phyloP scores from a whole-genome alignment of 1,139 yeast genomes.

The Pichia sp. region DNA sequence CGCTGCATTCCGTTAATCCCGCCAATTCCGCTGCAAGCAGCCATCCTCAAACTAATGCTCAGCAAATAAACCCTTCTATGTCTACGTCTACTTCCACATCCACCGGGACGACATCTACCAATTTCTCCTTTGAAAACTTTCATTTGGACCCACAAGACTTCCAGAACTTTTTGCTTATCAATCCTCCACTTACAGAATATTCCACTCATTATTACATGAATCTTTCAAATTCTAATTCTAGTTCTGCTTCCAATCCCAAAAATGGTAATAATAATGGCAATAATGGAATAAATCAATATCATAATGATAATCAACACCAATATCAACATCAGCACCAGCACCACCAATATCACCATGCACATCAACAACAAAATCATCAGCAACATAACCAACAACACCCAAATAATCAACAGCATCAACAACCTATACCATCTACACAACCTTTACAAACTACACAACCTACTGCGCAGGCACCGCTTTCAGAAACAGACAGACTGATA shows the following conservation, averaged over 20 bases:
- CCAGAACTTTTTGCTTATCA: constrained; percentile 30
- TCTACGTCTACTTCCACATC: too few species aligned
- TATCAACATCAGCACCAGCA: background rate
- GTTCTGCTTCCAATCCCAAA: too few species aligned
- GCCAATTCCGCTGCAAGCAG: too few species aligned
- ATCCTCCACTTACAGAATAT: constrained; percentile 31
- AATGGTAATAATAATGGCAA: too few species aligned
- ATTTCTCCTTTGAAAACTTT: constrained; percentile 21
- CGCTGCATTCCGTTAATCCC: too few species aligned
- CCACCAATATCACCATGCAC: background rate
- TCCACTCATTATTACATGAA: constrained; percentile 19
- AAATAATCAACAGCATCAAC: background rate
- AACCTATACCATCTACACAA: background rate
- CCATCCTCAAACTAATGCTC: too few species aligned
- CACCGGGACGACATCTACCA: background rate
- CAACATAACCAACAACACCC: background rate
- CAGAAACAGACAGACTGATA: constrained; percentile 5
- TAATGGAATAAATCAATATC: too few species aligned
- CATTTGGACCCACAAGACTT: constrained; percentile 31
- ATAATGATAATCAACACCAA: too few species aligned
- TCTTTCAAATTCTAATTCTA: constrained; percentile 2
- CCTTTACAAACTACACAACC: background rate
- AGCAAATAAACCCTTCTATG: too few species aligned
- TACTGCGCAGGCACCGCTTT: background rate
- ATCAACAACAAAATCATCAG: background rate